Evolutionary conservation across 1,284 basidiomycete species (phyloP).

Genomic region (Tylopilus sp.): DNA sequence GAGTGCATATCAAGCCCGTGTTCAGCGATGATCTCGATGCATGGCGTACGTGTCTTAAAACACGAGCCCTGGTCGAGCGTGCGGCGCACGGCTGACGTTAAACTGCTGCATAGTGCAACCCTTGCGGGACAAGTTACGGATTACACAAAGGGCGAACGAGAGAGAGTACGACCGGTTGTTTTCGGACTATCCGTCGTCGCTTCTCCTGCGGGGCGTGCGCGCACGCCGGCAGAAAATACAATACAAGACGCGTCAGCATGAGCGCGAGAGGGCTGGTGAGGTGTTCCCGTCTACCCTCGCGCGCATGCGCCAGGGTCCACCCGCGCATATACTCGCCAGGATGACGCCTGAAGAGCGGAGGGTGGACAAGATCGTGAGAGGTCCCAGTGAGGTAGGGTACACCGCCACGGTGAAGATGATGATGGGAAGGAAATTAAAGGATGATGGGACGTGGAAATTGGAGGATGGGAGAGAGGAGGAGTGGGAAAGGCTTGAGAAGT

Average conservation of each 20-base stretch:
- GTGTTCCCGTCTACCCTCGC: conserved; percentile 44
- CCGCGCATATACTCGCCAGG: conserved; percentile 51
- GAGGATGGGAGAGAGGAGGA: conserved; percentile 43
- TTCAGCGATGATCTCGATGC: conserved; percentile 26
- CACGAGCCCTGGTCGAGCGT: neutral
- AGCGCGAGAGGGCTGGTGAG: conserved; percentile 60
- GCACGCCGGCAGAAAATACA: conserved; percentile 56
- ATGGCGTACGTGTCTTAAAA: conserved; percentile 23
- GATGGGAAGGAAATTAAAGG: conserved; percentile 48
- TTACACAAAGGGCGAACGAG: conserved; percentile 33
- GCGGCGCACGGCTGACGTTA: conserved; percentile 5
- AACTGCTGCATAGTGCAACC: conserved; percentile 19
- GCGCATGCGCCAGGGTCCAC: conserved; percentile 52
- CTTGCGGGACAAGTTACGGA: conserved; percentile 19
- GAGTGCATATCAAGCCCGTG: conserved; percentile 11
- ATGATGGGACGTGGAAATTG: conserved; percentile 42
- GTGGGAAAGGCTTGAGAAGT: conserved; percentile 29
- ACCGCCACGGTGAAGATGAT: conserved; percentile 39
- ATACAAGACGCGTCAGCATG: conserved; percentile 58
- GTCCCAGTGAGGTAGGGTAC: conserved; percentile 61
- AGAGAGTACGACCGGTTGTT: conserved; percentile 41
- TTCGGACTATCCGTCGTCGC: conserved; percentile 43
- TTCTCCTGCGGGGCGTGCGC: conserved; percentile 46
- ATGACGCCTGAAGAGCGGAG: conserved; percentile 48
- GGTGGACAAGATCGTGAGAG: conserved; percentile 48